Base-by-base conservation (phyloP, 2,329 filamentous ascomycete genomes). In the Claviceps citrina region DNA sequence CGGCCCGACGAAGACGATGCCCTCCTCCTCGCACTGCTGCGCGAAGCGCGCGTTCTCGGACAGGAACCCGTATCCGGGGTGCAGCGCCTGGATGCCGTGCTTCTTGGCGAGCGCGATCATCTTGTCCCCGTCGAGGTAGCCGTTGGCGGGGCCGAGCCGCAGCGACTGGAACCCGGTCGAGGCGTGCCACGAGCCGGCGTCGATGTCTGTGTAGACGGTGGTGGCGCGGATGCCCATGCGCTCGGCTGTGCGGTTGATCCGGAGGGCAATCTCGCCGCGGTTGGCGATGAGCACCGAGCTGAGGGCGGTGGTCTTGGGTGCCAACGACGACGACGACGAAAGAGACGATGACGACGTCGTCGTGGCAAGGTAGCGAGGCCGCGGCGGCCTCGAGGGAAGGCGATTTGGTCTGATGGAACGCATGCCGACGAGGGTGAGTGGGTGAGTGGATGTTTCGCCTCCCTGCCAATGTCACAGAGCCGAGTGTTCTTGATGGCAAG, bases 41-140 rank as follows among this genome's bases (percentile, higher is more conserved):
- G 91, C 91, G 57, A 98, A 98, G 5, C 70, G 76, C 7, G 89
- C 79, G 60, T 98, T 98, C 64, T 98, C 91, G 46, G 84, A 93
- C 48, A 96, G 65, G 55, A 93, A 98, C 32, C 91, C 91, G 64
- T 98, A 98, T 19, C 91, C 91, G 0, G 91, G 91, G 60, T 98
- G 91, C 49, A 98, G 80, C 4, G 85, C 89, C 56, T 89, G 76
- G 53, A 93, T 95, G 32, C 82, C 82, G 53, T 89, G 76, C 51
- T 81, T 70, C 63, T 87, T 86, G 12, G 89, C 91, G 43, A 94
- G 76, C 22, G 76, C 71, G 46, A 98, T 89, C 55, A 98, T 96
- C 46, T 83, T 78, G 53, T 93, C 84, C 42, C 87, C 87, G 58
- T 98, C 89, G 31, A 98, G 77, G 57, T 98, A 98, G 39, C 82